These are phyloP conservation scores for Penicillium sp. DNA, from an alignment of 2,329 filamentous ascomycete genomes.

Conservation along the genomic window DNA sequence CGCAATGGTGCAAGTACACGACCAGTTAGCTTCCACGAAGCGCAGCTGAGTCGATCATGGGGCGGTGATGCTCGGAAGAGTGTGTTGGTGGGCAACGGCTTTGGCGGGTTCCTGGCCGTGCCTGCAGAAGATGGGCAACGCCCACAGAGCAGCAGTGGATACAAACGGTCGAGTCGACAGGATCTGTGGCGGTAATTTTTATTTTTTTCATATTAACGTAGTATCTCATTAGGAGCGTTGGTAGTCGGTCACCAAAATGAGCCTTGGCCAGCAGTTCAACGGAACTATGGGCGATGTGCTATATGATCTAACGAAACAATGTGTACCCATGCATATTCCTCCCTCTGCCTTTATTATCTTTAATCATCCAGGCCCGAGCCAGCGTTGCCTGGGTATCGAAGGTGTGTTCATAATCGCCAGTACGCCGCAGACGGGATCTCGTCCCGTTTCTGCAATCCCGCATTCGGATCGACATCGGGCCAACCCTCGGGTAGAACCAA, in stretches of 20 bases:
- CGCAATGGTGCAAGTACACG: conserved; percentile 42
- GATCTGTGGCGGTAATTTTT: conserved; percentile 42
- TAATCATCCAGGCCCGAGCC: neutral
- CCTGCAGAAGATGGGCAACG: conserved; percentile 52
- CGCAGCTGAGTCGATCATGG: conserved; percentile 57
- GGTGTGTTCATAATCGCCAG: neutral
- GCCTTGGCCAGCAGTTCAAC: neutral
- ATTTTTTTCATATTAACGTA: neutral
- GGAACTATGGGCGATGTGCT: conserved; percentile 1
- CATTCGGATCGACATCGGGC: conserved; percentile 9
- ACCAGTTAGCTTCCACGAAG: conserved; percentile 50
- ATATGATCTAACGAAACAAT: conserved; percentile 11
- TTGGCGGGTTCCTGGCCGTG: conserved; percentile 67
- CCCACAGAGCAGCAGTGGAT: conserved; percentile 38
- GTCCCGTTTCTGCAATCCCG: neutral
- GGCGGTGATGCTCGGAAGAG: conserved; percentile 61
- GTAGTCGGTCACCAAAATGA: neutral
- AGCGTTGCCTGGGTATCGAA: neutral
- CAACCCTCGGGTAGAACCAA: conserved; percentile 20
- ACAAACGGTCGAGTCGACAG: conserved; percentile 35
- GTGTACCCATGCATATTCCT: neutral
- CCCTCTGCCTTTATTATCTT: neutral
- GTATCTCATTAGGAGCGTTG: neutral
- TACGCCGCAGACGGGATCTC: neutral
- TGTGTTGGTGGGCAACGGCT: conserved; percentile 67